Evolutionary conservation across 2,329 filamentous ascomycete genomes (phyloP), one percentile per base, ranked within the genome.

Genomic region (Fusarium citri): DNA sequence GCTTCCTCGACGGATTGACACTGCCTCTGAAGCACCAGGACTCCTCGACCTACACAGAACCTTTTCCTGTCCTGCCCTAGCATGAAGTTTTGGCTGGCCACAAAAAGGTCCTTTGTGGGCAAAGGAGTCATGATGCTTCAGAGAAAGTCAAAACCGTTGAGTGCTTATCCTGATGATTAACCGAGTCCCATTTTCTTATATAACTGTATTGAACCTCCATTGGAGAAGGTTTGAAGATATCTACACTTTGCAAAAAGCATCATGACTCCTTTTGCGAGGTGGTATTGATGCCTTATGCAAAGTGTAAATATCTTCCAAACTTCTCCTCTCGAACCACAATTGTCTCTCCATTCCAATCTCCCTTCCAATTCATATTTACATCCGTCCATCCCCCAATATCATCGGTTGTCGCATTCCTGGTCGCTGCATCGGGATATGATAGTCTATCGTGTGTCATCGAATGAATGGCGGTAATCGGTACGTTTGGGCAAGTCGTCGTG

Each of bases 381-480:
- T 37, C 34, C 3, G 10, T n/a, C 34, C 34, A 10, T n/a, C 10
- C 34, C 34, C 31, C 10, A 37, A 2, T 12, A 37, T n/a, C 18
- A 12, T n/a, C 18, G 6, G 18, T 7, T 0, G 10, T 51, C 47
- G 16, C 12, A 18, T 8, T 20, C 6, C 14, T 12, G 8, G 9
- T 51, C 23, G 23, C n/a, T 5, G 23, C 5, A 23, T 51, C 18
- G 23, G 6, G 2, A 7, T 15, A 11, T 40, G 7, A 28, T 22
- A 8, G 14, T 42, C 7, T 16, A 4, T 16, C 31, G 8, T 3
- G 8, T 40, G 22, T 11, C 15, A 2, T 40, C 8, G 11, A 2
- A 9, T 1, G 3, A 1, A 16, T 4, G 12, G 3, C 1, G 2
- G 0, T 25, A 9, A 12, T 28, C 18, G 23, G 18, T 37, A 4